These are phyloP conservation scores for Colletotrichum camelliae DNA, from an alignment of 2,329 filamentous ascomycete genomes.

Conservation along the genomic window DNA sequence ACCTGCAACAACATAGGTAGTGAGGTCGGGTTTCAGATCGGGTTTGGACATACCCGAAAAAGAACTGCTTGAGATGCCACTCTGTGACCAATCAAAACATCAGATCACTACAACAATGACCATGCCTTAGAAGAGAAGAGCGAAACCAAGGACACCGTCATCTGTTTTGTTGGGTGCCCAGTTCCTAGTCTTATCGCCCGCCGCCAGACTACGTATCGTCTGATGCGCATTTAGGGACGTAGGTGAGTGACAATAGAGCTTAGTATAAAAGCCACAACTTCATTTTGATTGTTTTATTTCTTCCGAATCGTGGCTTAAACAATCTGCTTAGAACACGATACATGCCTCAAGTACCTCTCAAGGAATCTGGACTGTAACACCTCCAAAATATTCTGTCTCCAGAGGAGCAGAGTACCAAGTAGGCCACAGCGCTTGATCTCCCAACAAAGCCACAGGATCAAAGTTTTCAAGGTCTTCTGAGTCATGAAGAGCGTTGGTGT, in stretches of 20 bases:
- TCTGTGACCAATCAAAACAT: not conserved
- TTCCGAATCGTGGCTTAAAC: not conserved
- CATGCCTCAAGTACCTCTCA: not conserved
- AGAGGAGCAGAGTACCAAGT: not conserved
- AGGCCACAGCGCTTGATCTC: not conserved
- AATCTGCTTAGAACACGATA: no score
- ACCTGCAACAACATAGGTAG: not conserved
- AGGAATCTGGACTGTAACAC: accelerated
- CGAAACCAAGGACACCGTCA: not conserved
- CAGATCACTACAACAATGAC: not conserved
- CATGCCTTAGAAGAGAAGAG: not conserved
- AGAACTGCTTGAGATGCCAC: not conserved
- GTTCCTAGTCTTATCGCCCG: not conserved
- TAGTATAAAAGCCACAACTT: no score
- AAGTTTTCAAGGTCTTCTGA: not conserved
- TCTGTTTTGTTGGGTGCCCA: not conserved
- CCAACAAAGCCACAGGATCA: not conserved
- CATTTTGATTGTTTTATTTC: accelerated
- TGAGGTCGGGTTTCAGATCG: not conserved
- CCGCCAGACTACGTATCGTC: not conserved
- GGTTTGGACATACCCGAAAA: not conserved
- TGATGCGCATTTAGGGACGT: accelerated
- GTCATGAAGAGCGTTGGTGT: not conserved
- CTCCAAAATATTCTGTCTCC: not conserved
- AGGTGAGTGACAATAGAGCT: not conserved